A percentile compares a stretch with the other conserved stretches of the same genome.
Evolutionary conservation across 441 rosid genomes (phyloP).

Genomic region (Pelargonium cotyledonis): DNA sequence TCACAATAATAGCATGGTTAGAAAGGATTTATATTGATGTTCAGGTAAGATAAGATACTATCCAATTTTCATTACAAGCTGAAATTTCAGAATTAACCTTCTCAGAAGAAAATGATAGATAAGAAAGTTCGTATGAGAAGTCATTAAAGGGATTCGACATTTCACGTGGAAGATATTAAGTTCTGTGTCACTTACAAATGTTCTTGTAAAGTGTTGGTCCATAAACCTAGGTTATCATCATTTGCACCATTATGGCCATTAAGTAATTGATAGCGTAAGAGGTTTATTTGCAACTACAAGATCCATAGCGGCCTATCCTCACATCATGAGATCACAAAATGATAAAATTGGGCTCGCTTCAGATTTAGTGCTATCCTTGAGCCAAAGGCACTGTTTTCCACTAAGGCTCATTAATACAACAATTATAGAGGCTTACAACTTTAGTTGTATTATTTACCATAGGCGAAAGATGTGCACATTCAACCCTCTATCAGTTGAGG

Average conservation of each 20-base stretch:
- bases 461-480: neutral
- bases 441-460: neutral
- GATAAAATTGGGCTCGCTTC: neutral
- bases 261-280: no score
- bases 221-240: neutral
- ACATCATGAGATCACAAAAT: neutral
- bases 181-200: no score
- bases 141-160: neutral
- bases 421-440: neutral
- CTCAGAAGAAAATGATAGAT: neutral
- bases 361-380: neutral
- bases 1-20: conserved; percentile 9
- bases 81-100: neutral
- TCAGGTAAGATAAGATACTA: conserved; percentile 4
- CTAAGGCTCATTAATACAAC: neutral
- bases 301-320: neutral
- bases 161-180: neutral
- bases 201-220: neutral
- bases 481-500: neutral
- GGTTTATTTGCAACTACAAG: neutral
- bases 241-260: neutral
- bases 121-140: neutral
- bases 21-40: neutral
- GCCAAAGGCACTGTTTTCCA: neutral
- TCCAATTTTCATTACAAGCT: neutral